Base-by-base conservation (phyloP, 1,284 basidiomycete species). In the Neotropicomus parvogracilis region DNA sequence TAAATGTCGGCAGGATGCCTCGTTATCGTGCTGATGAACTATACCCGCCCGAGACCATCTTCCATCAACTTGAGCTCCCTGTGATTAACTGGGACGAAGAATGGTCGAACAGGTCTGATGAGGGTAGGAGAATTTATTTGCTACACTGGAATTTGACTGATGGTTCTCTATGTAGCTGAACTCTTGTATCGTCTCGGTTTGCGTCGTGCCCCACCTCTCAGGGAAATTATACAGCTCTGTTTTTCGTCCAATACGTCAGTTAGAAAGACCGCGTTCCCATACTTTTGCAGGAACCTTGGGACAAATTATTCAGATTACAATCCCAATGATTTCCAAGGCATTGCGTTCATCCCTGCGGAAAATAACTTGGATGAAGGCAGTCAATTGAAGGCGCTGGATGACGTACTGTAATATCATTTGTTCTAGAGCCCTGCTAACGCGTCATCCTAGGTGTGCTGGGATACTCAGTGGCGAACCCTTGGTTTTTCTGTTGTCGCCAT, bases 181-280 rank as follows among this genome's bases (percentile, higher is more conserved):
- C 84, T 97, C 55, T 66, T 97, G 17, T 88, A 81, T 63, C 71
- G 76, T 8, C 72, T 98, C 9, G 94, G 93, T 5, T 69, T 98
- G 11, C 75, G 74, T 33, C 77, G 80, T 2, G 77, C 74, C 53
- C 93, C 94, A 1, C 79, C 87, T 2, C 66, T 94, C 17, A 70
- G 79, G 3, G 72, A 73, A 0, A 65, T 97, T 10, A 70, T 95
- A 3, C 64, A 73, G 2, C 73, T 93, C 6, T 90, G 88, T 32
- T 75, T 85, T 0, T 72, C 70, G 54, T 20, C 65, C 2, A 73
- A 85, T 54, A 49, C 63, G 10, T 59, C 65, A 57, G 63, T 78
- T 41, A 75, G 78, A 12, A 57, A 70, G 4, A 64, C 69, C 8
- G 88, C 88, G 0, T 69, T 94, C 27, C 75, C 77, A 36, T 95